These are phyloP conservation scores for Hymenoscyphus salicellus DNA, from an alignment of 2,329 filamentous ascomycete genomes.

Conservation along the genomic window DNA sequence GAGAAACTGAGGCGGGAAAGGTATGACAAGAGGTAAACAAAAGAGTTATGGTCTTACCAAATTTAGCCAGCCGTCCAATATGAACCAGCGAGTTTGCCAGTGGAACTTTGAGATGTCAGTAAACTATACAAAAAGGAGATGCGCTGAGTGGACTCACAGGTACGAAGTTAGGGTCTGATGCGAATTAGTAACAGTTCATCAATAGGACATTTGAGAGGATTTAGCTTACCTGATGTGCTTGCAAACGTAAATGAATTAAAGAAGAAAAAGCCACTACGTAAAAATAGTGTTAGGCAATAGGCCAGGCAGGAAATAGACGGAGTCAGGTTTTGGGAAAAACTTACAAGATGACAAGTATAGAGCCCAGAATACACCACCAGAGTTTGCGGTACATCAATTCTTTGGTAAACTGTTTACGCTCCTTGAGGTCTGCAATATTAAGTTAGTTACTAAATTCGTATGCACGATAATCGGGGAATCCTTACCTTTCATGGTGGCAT, in stretches of 20 bases:
- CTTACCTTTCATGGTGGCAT: constrained; percentile 74
- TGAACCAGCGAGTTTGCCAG: constrained; percentile 97
- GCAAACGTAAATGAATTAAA: constrained; percentile 96
- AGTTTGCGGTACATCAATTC: constrained; percentile 96
- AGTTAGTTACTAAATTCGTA: neutral
- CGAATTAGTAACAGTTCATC: constrained; percentile 42
- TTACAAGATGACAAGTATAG: constrained; percentile 85
- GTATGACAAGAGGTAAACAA: neutral
- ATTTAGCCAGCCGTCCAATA: constrained; percentile 96
- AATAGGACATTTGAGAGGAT: neutral
- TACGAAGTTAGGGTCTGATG: constrained; percentile 81
- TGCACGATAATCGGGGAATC: neutral
- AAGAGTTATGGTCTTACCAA: constrained; percentile 52
- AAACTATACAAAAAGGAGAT: neutral
- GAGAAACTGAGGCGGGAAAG: neutral
- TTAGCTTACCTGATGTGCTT: neutral
- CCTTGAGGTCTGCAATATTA: constrained; percentile 64
- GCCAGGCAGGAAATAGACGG: neutral
- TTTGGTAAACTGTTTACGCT: constrained; percentile 91
- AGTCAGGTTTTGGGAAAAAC: neutral
- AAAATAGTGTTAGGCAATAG: neutral
- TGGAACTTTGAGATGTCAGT: constrained; percentile 53
- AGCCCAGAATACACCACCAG: constrained; percentile 94
- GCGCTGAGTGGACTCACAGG: constrained; percentile 43
- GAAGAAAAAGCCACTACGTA: constrained; percentile 76